Evolutionary conservation across 768 basidiomycete genomes (phyloP).

Genomic region (Boletus sp.): DNA sequence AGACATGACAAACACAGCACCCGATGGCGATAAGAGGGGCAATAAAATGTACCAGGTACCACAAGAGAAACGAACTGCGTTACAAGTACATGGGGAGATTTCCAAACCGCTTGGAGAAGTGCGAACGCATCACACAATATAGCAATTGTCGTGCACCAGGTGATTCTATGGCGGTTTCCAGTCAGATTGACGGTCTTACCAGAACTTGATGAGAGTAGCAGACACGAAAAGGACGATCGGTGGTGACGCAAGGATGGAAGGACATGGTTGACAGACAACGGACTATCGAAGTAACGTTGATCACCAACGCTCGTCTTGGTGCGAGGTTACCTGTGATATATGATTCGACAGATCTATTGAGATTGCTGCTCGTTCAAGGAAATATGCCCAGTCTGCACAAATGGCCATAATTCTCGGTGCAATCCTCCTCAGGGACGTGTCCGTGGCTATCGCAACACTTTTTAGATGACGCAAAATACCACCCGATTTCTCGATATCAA

Average conservation of each 20-base stretch:
- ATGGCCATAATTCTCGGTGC: slow-evolving; percentile 13
- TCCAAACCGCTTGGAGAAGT: slow-evolving; percentile 5
- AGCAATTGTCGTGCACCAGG: slow-evolving; percentile 5
- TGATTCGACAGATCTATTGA: background rate
- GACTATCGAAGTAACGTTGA: slow-evolving; percentile 7
- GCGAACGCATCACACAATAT: slow-evolving; percentile 12
- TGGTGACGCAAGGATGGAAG: slow-evolving; percentile 8
- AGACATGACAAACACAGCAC: slow-evolving; percentile 3
- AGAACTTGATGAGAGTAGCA: slow-evolving; percentile 1
- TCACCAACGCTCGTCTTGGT: background rate
- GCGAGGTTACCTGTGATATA: background rate
- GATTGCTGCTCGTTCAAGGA: slow-evolving; percentile 8
- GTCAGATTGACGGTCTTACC: slow-evolving; percentile 18
- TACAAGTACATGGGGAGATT: background rate
- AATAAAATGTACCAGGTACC: slow-evolving; percentile 3
- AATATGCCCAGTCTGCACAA: slow-evolving; percentile 7
- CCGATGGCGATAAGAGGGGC: slow-evolving; percentile 14
- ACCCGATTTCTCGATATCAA: slow-evolving; percentile 14
- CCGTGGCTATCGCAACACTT: slow-evolving; percentile 20
- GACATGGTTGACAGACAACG: slow-evolving; percentile 16
- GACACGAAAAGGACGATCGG: slow-evolving; percentile 7
- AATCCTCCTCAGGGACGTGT: slow-evolving; percentile 27
- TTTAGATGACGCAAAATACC: slow-evolving; percentile 12
- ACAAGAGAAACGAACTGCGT: slow-evolving; percentile 5
- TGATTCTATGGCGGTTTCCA: slow-evolving; percentile 3